Conservation (phyloP, 177 flowering plant species). For the Vitis hybrid region DNA sequence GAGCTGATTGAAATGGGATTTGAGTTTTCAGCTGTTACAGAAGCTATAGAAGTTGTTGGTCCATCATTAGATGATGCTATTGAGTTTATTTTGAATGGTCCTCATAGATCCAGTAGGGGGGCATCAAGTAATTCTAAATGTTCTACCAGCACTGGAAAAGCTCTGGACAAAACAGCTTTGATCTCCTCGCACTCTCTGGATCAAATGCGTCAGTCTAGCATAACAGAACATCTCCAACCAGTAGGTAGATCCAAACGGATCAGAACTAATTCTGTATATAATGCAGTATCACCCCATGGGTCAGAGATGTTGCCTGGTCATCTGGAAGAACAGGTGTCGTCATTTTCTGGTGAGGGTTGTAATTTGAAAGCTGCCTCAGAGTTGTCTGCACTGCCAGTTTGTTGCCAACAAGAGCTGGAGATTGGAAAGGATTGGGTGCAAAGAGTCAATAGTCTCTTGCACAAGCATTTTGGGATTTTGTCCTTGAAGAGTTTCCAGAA, state of each 20-base stretch:
- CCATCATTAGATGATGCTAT: constrained; percentile 49
- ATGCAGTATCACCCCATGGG: constrained; percentile 11
- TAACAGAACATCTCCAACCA: constrained; percentile 44
- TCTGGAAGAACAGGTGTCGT: constrained; percentile 11
- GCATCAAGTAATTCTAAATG: constrained; percentile 20
- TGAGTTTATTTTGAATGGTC: constrained; percentile 48
- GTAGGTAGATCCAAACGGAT: constrained; percentile 25
- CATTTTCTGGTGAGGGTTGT: constrained; percentile 3
- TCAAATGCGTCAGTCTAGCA: constrained; percentile 51
- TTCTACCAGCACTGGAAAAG: constrained; percentile 17
- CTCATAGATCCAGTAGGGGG: constrained; percentile 9
- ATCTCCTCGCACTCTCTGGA: constrained; percentile 18
- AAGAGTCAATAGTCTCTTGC: constrained; percentile 44
- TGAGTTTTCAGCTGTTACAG: constrained; percentile 36
- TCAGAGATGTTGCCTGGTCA: constrained; percentile 14
- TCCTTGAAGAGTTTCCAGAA: constrained; percentile 76
- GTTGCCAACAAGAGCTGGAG: constrained; percentile 22
- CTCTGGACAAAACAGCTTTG: constrained; percentile 32
- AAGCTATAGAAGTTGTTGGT: constrained; percentile 66
- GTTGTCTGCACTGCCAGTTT: constrained; percentile 2
- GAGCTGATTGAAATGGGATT: constrained; percentile 77
- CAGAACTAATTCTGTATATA: constrained; percentile 13
- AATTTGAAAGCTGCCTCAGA: constrained; percentile 1
- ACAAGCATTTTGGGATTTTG: constrained; percentile 68
- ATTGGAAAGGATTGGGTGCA: constrained; percentile 60